Evolutionary conservation across 352 stramenopile species (phyloP), one percentile per base, ranked within the genome.

Genomic region (Aphanomyces cochlioides): DNA sequence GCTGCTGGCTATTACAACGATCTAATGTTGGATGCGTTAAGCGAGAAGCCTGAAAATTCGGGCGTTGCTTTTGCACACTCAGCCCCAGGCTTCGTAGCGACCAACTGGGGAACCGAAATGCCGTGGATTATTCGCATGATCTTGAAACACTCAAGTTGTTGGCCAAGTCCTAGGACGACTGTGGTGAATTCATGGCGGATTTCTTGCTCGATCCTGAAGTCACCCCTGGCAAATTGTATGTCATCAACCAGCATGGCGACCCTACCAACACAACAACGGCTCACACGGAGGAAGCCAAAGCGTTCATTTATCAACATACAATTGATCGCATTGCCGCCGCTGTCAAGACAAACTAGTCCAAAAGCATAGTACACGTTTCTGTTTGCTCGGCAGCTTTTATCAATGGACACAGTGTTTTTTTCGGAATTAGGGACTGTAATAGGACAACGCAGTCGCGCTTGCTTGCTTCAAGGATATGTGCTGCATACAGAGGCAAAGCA

Each of bases 31-130:
- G 79, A 89, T 48, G 61, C 69, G 67, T 59, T 84, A 7, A 39
- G 69, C 47, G 34, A 74, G 34, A 45, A 67, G 6, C 28, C 36
- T 10, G 28, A 54, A 5, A 75, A 80, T 41, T 3, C 71, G 7
- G 56, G 15, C 5, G 39, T 87, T 28, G 75, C 77, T n/a, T 85
- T 84, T 56, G 60, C 74, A 34, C 81, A 88, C 67, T 74, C 79
- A 10, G 56, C 61, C 50, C 81, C 81, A 13, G 81, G 81, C 34
- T 80, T 87, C 73, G 76, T 88, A n/a, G 74, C 72, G 47, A 82
- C 75, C 1, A 83, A 81, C 70, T 88, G 79, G 81, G 79, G 79
- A 2, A 82, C 75, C 3, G 81, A 88, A 67, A 77, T 88, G 58
- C 76, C 78, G 10, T 56, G 34, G 13, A 72, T 56, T 19, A 54